Percentiles rank a stretch among this genome's conserved stretches.
Evolutionary conservation across 495 filamentous ascomycete species (phyloP).

Genomic region (Jackrogersella minutella): DNA sequence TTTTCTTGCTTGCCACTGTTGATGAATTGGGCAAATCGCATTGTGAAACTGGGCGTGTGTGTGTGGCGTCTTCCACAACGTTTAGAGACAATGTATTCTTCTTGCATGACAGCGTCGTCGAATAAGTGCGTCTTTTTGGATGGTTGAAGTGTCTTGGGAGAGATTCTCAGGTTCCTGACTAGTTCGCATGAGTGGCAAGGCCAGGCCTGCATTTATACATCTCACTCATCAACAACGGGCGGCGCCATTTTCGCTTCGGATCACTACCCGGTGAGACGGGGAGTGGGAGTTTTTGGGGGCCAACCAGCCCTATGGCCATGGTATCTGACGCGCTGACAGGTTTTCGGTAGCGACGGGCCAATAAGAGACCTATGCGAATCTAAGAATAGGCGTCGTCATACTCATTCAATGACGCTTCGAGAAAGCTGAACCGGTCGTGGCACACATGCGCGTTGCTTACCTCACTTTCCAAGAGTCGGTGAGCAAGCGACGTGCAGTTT

Average conservation of each 20-base stretch:
- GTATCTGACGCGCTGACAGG: slow-evolving; percentile 24
- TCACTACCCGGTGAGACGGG: not conserved
- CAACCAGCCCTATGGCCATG: slow-evolving; percentile 29
- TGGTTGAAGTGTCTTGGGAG: not conserved
- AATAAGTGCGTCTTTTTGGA: not conserved
- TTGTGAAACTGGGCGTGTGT: slow-evolving; percentile 24
- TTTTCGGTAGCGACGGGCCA: slow-evolving; percentile 21
- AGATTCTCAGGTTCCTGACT: not conserved
- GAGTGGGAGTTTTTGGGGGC: slow-evolving; percentile 5
- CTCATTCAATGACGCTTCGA: not conserved
- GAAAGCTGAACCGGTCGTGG: slow-evolving; percentile 24
- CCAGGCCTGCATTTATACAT: slow-evolving; percentile 15
- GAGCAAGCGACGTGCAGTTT: slow-evolving; percentile 3
- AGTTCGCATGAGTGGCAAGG: not conserved
- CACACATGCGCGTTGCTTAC: slow-evolving; percentile 30
- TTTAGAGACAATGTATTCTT: slow-evolving; percentile 35
- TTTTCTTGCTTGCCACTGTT: slow-evolving; percentile 47
- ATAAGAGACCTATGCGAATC: not conserved
- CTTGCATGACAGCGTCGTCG: slow-evolving; percentile 21
- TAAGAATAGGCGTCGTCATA: slow-evolving; percentile 30
- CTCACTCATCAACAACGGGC: not conserved
- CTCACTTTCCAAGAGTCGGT: slow-evolving; percentile 38
- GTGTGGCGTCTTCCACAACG: slow-evolving; percentile 21
- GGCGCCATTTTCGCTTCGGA: not conserved
- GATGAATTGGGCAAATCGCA: slow-evolving; percentile 45